Base-by-base conservation (phyloP, 2,329 filamentous ascomycete species). In the Triangularia setosa region DNA sequence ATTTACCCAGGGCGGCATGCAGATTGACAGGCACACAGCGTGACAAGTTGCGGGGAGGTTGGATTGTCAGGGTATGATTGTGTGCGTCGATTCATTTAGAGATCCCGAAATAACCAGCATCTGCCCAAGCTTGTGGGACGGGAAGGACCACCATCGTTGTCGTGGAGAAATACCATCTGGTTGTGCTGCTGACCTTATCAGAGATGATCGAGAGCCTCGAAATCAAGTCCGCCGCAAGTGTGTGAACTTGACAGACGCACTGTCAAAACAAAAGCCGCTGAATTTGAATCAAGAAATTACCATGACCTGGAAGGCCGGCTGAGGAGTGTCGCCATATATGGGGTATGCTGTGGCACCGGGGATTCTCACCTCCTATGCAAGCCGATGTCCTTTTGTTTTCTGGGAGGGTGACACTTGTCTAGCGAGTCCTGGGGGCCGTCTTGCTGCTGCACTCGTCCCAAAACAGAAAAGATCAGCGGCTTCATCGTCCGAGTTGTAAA, bases 341-440 rank as follows among this genome's bases (percentile, higher is more conserved):
- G 23, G 35, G 58, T 53, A 63, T 63, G 61, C 25, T 52, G 61
- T 63, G 56, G 18, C 35, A 59, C 52, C 57, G 54, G 33, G 60
- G 56, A 44, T 54, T 52, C 21, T 52, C 24, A n/a, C 18, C 55
- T 54, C 44, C 56, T 33, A 63, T 53, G 56, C 54, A 60, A 30
- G 40, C 27, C 16, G 8, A 52, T 27, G 25, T 23, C 23, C 27
- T 21, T 58, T 57, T 44, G 16, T 18, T 18, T 16, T 44, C 9
- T 5, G 16, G 35, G 35, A 44, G 35, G 35, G 35, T 44, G 35
- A 44, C 35, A 44, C 35, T 35, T 35, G 5, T 40, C 4, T 40
- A 40, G 33, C 33, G 33, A 40, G 33, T 4, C 33, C 33, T 40
- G 33, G 16, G n/a, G 14, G 33, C 16, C 33, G 33, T 40, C 14